Evolutionary conservation across 2,329 filamentous ascomycete genomes (phyloP).

Genomic region (Cadophora luteo-olivacea): DNA sequence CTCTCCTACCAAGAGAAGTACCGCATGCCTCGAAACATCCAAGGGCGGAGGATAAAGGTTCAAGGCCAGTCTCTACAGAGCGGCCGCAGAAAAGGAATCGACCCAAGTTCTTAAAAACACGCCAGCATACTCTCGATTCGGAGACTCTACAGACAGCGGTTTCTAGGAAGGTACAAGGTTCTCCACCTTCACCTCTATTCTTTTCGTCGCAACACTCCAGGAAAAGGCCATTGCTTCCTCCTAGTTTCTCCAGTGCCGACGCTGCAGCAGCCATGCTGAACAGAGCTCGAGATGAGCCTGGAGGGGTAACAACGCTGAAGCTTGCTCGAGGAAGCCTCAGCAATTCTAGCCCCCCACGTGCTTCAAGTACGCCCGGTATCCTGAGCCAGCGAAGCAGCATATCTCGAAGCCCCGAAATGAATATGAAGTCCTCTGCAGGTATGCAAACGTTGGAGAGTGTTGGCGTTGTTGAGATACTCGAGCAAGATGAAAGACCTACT

Average conservation of each 20-base stretch:
- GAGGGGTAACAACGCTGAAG: constrained; percentile 58
- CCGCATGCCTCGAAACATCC: constrained; percentile 38
- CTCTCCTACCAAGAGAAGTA: not conserved
- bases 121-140: constrained; percentile 46
- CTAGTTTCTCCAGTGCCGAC: constrained; percentile 36
- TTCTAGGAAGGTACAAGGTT: constrained; percentile 21
- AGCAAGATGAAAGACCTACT: constrained; percentile 77
- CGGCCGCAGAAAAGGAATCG: constrained; percentile 41
- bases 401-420: constrained; percentile 58
- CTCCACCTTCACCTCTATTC: constrained; percentile 57
- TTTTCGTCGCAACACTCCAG: constrained; percentile 55
- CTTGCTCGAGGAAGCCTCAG: constrained; percentile 60
- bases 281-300: constrained; percentile 34
- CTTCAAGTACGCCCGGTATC: constrained; percentile 57
- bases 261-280: constrained; percentile 36
- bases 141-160: constrained; percentile 41
- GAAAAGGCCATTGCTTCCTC: constrained; percentile 51
- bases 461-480: constrained; percentile 74
- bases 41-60: constrained; percentile 31
- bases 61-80: constrained; percentile 32
- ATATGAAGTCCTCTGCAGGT: constrained; percentile 53
- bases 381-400: constrained; percentile 58
- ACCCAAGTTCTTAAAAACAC: constrained; percentile 38
- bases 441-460: constrained; percentile 66
- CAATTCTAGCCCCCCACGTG: constrained; percentile 54